Percentiles rank a stretch among this genome's conserved stretches.
Conservation (phyloP, 352 stramenopile genomes). For the Thalassiosira livingstoniorum region DNA sequence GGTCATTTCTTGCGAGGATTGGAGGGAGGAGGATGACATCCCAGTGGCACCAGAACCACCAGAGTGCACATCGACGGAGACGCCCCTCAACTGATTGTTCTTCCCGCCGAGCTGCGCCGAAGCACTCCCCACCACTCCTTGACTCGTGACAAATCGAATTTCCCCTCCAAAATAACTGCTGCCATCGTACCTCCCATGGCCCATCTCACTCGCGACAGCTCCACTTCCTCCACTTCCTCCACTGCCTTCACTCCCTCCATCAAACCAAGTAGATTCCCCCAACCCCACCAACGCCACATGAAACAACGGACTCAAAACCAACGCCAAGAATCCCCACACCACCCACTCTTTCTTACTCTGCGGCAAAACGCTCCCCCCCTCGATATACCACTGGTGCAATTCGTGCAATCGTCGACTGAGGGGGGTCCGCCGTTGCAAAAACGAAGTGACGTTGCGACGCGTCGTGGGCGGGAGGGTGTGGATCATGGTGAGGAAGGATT, state of each 20-base stretch:
- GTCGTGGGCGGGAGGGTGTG: neutral
- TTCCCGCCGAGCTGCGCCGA: neutral
- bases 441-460: neutral
- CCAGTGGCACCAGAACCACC: neutral
- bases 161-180: slow-evolving; percentile 25
- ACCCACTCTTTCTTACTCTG: slow-evolving; percentile 21
- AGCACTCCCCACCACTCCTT: neutral
- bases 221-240: neutral
- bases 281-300: slow-evolving; percentile 18
- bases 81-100: too few species aligned
- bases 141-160: slow-evolving; percentile 25
- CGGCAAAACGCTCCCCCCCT: slow-evolving; percentile 20
- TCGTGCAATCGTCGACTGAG: neutral
- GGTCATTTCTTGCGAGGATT: neutral
- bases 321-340: slow-evolving; percentile 21
- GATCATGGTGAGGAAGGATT: neutral
- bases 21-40: neutral
- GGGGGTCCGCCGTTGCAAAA: neutral
- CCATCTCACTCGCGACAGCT: neutral
- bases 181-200: neutral
- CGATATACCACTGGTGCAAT: slow-evolving; percentile 27
- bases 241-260: too few species aligned
- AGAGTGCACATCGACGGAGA: too few species aligned
- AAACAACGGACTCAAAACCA: slow-evolving; percentile 29
- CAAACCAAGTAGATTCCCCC: neutral